Evolutionary conservation across 2,329 filamentous ascomycete species (phyloP).

Genomic region (Didymella sp.): DNA sequence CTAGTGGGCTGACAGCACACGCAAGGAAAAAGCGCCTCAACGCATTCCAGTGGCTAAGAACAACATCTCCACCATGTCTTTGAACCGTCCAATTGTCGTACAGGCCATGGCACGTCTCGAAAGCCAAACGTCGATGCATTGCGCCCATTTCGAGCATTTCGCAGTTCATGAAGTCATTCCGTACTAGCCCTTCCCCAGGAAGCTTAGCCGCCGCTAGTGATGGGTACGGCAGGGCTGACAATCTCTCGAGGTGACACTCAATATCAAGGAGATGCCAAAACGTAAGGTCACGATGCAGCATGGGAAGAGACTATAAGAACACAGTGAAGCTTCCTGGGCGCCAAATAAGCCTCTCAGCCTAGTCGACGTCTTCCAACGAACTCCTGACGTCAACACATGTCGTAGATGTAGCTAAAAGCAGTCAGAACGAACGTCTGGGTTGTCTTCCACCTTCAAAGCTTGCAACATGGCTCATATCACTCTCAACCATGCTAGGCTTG

Average conservation of each 20-base stretch:
- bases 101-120: not conserved
- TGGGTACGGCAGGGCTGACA: slow-evolving; percentile 17
- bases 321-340: not conserved
- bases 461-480: slow-evolving; percentile 12
- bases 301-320: not conserved
- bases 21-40: slow-evolving; percentile 10
- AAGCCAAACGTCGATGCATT: not conserved
- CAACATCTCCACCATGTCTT: not conserved
- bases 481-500: slow-evolving; percentile 18
- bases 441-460: too few relatives aligned
- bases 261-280: not conserved
- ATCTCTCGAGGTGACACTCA: not conserved
- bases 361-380: not conserved
- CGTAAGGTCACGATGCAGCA: not conserved
- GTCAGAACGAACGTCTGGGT: not conserved
- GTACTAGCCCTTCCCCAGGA: slow-evolving; percentile 36
- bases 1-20: slow-evolving; percentile 35
- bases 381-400: slow-evolving; percentile 20
- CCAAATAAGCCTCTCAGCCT: not conserved
- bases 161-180: slow-evolving; percentile 20
- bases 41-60: slow-evolving; percentile 14
- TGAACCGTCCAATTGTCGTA: not conserved
- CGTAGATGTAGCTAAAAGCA: slow-evolving; percentile 1
- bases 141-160: slow-evolving; percentile 20
- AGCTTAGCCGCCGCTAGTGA: slow-evolving; percentile 42